These are phyloP conservation scores for Brassica cretica DNA, from an alignment of 345 rosid genomes.

Conservation along the genomic window DNA sequence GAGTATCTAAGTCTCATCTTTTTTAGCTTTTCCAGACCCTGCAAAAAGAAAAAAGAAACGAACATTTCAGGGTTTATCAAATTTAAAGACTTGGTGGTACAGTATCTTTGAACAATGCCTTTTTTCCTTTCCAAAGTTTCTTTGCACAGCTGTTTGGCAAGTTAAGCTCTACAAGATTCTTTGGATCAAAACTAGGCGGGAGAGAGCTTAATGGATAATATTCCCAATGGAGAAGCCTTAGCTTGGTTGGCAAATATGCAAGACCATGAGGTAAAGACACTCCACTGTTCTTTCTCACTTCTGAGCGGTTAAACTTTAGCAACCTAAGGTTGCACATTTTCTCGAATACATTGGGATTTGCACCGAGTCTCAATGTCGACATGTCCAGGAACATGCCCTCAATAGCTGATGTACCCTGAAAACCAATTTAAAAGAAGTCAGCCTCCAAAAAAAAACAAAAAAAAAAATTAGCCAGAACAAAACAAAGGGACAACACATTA, in stretches of 20 bases:
- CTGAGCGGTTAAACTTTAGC: constrained; percentile 1
- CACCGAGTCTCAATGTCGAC: not conserved
- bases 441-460: not conserved
- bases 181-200: constrained; percentile 22
- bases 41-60: too few species aligned
- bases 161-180: constrained; percentile 34
- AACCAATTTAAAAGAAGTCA: constrained; percentile 1
- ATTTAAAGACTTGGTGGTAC: not conserved
- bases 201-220: constrained; percentile 34
- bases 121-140: constrained; percentile 35
- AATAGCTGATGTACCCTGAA: constrained; percentile 38
- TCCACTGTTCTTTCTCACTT: not conserved
- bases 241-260: constrained; percentile 13
- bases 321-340: constrained; percentile 36
- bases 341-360: not conserved
- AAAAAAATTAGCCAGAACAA: not conserved
- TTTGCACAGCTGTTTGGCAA: not conserved
- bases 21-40: too few species aligned
- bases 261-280: constrained; percentile 8
- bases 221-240: constrained; percentile 36
- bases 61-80: too few species aligned
- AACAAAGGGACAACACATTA: not conserved
- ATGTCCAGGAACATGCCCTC: constrained; percentile 36
- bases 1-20: too few species aligned
- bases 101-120: not conserved